Evolutionary conservation across 73 alveolate species (phyloP), one percentile per base, ranked within the genome.

Genomic region (Tetrahymena elliotti): DNA sequence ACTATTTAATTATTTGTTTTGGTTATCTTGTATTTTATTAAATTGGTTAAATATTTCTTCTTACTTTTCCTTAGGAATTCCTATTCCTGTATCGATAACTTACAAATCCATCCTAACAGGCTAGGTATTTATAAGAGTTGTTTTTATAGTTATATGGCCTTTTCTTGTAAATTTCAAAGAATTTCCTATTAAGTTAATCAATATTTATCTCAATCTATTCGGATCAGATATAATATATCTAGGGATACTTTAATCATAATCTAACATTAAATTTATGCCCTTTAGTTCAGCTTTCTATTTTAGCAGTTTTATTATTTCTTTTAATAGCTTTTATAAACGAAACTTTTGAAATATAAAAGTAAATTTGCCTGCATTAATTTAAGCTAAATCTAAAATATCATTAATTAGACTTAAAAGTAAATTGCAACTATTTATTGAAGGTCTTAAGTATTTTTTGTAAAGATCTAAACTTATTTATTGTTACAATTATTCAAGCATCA

Each of bases 321-420:
- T 68, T 27, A 68, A 31, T 18, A 68, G 36, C 88, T 68, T 68
- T 16, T 22, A n/a, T 10, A 68, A 27, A 68, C 88, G 88, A 68
- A 68, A 68, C 33, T 68, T 68, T n/a, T n/a, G n/a, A 68, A 68
- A 68, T 18, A 68, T 68, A 68, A 68, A 68, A 18, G 88, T 27
- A 68, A 68, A 68, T 18, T 68, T 68, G 16, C 88, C 88, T 6
- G 88, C 88, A 68, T 94, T 93, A 37, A 94, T 83, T 34, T 94
- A 33, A 38, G 96, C 96, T 38, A 83, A 83, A 83, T 94, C 96
- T 27, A 94, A 94, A 18, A 94, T 84, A 38, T 94, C 96, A 36
- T 94, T 94, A 11, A 94, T 94, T 39, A 84, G 68, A 84, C 41
- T 40, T 13, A 94, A 68, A 3, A 94, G 83, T 24, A 93, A 38